Percentiles rank a stretch among this genome's conserved stretches.
phyloP scores from a whole-genome alignment of 768 basidiomycete genomes.

The Tephrocybe sp. region DNA sequence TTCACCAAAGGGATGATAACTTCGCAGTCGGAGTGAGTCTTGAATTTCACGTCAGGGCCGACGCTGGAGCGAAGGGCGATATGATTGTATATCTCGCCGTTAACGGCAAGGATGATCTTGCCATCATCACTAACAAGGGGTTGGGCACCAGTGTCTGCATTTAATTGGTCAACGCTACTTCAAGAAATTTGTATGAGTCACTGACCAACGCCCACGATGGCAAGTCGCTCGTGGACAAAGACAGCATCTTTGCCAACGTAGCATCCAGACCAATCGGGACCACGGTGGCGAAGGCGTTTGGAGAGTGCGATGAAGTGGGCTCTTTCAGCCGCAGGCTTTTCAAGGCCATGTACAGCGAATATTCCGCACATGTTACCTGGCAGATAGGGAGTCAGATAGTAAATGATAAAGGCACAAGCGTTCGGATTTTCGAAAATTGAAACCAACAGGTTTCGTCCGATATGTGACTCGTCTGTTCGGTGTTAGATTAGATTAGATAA shows the following conservation, averaged over 20 bases:
- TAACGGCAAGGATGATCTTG: constrained; percentile 83
- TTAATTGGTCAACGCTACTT: neutral
- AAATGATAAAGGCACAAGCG: constrained; percentile 4
- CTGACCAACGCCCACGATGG: constrained; percentile 96
- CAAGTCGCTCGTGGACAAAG: constrained; percentile 93
- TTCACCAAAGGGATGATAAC: constrained; percentile 89
- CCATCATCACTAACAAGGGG: constrained; percentile 87
- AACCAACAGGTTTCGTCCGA: constrained; percentile 10
- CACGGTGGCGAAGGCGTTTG: constrained; percentile 88
- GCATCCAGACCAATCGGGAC: constrained; percentile 98
- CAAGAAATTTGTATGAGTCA: constrained; percentile 14
- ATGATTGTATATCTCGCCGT: constrained; percentile 99
- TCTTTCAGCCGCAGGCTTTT: constrained; percentile 67
- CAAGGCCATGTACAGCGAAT: constrained; percentile 77
- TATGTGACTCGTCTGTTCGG: constrained; percentile 16
- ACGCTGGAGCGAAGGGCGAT: constrained; percentile 69
- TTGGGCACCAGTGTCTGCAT: constrained; percentile 90
- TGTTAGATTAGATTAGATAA: constrained; percentile 13
- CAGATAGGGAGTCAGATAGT: constrained; percentile 9
- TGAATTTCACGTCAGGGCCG: constrained; percentile 72
- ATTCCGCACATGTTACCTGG: constrained; percentile 82
- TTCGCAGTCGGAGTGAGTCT: constrained; percentile 98
- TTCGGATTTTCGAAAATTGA: constrained; percentile 14
- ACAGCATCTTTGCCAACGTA: constrained; percentile 79
- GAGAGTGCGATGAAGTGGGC: constrained; percentile 79